These are phyloP conservation scores for Schizosaccharomyces cryophilus DNA, from an alignment of 805 yeast species.

Conservation along the genomic window DNA sequence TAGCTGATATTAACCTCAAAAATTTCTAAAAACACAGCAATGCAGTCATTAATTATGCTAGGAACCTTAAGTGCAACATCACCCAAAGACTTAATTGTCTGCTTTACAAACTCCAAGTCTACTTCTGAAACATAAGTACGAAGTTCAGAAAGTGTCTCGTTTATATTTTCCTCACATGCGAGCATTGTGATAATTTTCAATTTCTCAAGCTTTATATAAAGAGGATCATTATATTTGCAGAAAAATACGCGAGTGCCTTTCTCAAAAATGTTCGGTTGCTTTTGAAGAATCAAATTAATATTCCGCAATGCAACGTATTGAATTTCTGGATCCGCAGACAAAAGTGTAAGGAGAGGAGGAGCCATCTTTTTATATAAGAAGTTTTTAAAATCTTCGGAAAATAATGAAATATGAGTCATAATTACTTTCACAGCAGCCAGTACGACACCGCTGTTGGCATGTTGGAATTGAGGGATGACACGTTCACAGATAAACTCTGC, in stretches of 20 bases:
- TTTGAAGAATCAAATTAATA: conserved; percentile 45
- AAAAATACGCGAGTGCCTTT: conserved; percentile 62
- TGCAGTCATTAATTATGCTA: conserved; percentile 36
- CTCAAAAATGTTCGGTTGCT: conserved; percentile 30
- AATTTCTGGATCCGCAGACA: conserved; percentile 61
- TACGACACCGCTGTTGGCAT: conserved; percentile 88
- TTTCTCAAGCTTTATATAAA: conserved; percentile 72
- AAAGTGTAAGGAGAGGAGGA: conserved; percentile 67
- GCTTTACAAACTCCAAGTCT: conserved; percentile 64
- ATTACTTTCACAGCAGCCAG: conserved; percentile 62
- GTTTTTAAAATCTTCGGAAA: conserved; percentile 12
- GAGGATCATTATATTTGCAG: conserved; percentile 63
- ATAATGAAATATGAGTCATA: conserved; percentile 34
- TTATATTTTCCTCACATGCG: conserved; percentile 39
- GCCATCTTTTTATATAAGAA: conserved; percentile 33
- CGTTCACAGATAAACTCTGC: conserved; percentile 71
- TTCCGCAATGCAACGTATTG: conserved; percentile 67
- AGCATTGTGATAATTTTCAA: conserved; percentile 62
- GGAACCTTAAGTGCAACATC: conserved; percentile 60
- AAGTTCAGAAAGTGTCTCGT: conserved; percentile 42
- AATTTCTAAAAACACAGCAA: conserved; percentile 33
- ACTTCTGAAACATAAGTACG: conserved; percentile 73
- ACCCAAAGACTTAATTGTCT: conserved; percentile 74
- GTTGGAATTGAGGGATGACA: conserved; percentile 85
- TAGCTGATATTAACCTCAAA: conserved; percentile 42